These are phyloP conservation scores for Coemansia umbellata DNA, from an alignment of 192 early-diverging fungal species.

Conservation along the genomic window DNA sequence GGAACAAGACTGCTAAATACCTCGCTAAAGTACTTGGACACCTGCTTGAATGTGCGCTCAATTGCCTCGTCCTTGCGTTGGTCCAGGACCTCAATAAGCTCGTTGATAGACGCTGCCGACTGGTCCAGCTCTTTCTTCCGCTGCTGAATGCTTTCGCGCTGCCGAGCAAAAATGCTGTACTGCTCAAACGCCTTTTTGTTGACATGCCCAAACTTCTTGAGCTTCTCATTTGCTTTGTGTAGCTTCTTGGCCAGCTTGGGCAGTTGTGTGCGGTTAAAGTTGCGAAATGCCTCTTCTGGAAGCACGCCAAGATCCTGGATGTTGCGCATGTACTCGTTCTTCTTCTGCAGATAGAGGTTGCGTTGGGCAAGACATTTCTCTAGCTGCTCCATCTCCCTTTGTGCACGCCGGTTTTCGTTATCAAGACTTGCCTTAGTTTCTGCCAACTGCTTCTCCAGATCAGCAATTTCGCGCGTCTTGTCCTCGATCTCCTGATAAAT, in stretches of 20 bases:
- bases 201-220: slow-evolving; percentile 89
- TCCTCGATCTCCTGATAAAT: slow-evolving; percentile 42
- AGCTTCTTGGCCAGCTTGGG: slow-evolving; percentile 57
- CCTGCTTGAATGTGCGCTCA: slow-evolving; percentile 92
- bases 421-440: slow-evolving; percentile 26
- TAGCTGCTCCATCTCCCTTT: slow-evolving; percentile 42
- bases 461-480: slow-evolving; percentile 39
- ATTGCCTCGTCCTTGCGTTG: slow-evolving; percentile 97
- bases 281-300: slow-evolving; percentile 88
- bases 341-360: slow-evolving; percentile 72
- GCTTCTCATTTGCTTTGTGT: slow-evolving; percentile 76
- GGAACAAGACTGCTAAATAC: slow-evolving; percentile 92
- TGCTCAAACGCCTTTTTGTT: slow-evolving; percentile 99
- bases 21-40: slow-evolving; percentile 78
- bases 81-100: slow-evolving; percentile 86
- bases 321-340: slow-evolving; percentile 79
- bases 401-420: slow-evolving; percentile 27
- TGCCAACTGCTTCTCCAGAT: slow-evolving; percentile 48
- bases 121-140: slow-evolving; percentile 87
- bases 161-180: slow-evolving; percentile 89
- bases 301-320: slow-evolving; percentile 94
- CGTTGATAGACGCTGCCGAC: slow-evolving; percentile 73
- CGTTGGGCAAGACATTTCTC: slow-evolving; percentile 75
- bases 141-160: slow-evolving; percentile 74
- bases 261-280: slow-evolving; percentile 49